Evolutionary conservation across 2,329 filamentous ascomycete species (phyloP), one percentile per base, ranked within the genome.

Genomic region (Drechslerella stenobrocha): DNA sequence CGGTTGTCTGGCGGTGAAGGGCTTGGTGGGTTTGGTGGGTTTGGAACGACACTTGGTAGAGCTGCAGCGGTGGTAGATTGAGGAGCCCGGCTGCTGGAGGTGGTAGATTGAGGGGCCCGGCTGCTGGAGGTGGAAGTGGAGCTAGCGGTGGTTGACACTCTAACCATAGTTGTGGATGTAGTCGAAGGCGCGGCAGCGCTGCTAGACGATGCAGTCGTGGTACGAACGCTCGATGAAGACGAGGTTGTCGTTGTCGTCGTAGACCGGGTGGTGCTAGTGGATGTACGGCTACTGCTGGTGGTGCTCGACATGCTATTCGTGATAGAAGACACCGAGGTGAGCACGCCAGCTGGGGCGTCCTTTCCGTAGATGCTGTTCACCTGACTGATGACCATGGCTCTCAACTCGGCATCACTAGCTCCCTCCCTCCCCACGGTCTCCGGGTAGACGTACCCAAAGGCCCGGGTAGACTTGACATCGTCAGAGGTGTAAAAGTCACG

Each of bases 391-490:
- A 48, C 53, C 61, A 30, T 30, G 28, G 53, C n/a, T n/a, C n/a
- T n/a, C n/a, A n/a, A n/a, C n/a, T n/a, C n/a, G n/a, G n/a, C n/a
- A n/a, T n/a, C n/a, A n/a, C n/a, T n/a, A n/a, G n/a, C n/a, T n/a
- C n/a, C n/a, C n/a, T n/a, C n/a, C n/a, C n/a, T n/a, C n/a, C 76
- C 75, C 76, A 78, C 72, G 28, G 84, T 82, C 71, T 92, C 89
- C 0, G 84, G 80, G 73, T 95, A 95, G 0, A 83, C 85, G 74
- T 93, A 93, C 13, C 85, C 85, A 75, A 93, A 87, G 1, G 78
- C 78, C 24, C 80, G 79, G 7, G 82, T 83, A 3, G 51, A 57
- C 40, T 57, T 69, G 22, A 69, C 64, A 47, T 63, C 58, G 7
- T 58, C 58, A 15, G 64, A 69, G 7, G 67, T 72, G 50, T 69